These are phyloP conservation scores for Fusarium sp. DNA, from an alignment of 2,329 filamentous ascomycete species.

Conservation along the genomic window DNA sequence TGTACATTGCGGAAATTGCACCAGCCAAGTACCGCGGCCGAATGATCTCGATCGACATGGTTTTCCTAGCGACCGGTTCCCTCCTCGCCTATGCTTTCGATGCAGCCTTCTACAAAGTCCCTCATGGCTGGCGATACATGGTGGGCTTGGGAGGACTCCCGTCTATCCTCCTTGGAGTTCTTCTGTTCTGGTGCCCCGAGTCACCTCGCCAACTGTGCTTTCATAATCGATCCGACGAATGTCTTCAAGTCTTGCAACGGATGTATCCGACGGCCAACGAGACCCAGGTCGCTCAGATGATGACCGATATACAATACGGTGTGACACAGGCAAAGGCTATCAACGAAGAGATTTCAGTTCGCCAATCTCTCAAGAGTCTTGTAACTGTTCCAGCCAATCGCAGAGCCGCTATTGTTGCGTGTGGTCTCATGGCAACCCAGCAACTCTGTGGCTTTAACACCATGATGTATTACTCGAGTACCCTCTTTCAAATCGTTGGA, in stretches of 20 bases:
- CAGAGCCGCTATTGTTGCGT: neutral
- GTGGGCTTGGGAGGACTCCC: slow-evolving; percentile 57
- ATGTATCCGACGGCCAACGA: slow-evolving; percentile 54
- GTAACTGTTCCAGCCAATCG: neutral
- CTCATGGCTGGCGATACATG: slow-evolving; percentile 58
- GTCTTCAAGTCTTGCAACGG: slow-evolving; percentile 47
- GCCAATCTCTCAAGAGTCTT: neutral
- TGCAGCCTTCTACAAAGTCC: slow-evolving; percentile 51
- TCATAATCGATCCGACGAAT: slow-evolving; percentile 51
- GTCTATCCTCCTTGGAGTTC: slow-evolving; percentile 52
- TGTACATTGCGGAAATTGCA: slow-evolving; percentile 60
- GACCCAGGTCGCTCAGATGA: slow-evolving; percentile 49
- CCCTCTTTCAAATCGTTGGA: slow-evolving; percentile 58
- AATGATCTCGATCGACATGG: slow-evolving; percentile 59
- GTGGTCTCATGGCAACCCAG: neutral
- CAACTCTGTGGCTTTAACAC: slow-evolving; percentile 63
- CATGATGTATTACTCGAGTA: slow-evolving; percentile 59
- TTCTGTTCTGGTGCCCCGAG: slow-evolving; percentile 58
- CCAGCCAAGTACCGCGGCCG: slow-evolving; percentile 59
- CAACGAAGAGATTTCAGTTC: neutral
- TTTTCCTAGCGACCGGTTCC: slow-evolving; percentile 53
- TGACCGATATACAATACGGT: neutral
- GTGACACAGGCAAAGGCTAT: neutral
- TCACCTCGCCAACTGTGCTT: slow-evolving; percentile 57
- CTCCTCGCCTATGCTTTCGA: slow-evolving; percentile 53